Conservation (phyloP, 331 rosid genomes). For the Arachis monticola region DNA sequence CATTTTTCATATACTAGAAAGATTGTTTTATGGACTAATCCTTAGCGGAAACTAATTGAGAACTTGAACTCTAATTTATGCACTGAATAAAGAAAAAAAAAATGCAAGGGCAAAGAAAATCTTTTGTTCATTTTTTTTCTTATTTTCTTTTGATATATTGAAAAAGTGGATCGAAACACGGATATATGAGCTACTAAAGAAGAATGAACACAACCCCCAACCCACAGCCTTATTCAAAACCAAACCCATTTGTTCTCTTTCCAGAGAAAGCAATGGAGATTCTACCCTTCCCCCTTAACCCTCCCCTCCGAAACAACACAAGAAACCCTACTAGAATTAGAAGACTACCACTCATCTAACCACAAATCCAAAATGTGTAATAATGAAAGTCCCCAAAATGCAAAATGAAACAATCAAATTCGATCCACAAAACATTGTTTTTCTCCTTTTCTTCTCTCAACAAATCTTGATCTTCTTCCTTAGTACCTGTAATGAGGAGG, state of each 20-base stretch:
- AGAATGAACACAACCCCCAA: slow-evolving; percentile 48
- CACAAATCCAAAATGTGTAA: slow-evolving; percentile 10
- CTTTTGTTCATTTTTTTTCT: neutral
- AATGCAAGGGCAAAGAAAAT: neutral
- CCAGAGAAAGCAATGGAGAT: slow-evolving; percentile 45
- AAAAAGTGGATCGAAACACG: slow-evolving; percentile 35
- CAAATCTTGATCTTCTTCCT: slow-evolving; percentile 34
- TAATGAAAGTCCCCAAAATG: slow-evolving; percentile 1
- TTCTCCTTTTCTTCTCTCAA: neutral
- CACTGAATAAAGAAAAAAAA: too few species aligned
- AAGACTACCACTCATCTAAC: slow-evolving; percentile 42
- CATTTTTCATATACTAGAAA: neutral
- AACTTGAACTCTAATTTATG: neutral
- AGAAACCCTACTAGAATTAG: slow-evolving; percentile 31
- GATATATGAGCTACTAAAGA: neutral
- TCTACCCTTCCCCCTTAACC: slow-evolving; percentile 14
- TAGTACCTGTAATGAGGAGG: slow-evolving; percentile 88
- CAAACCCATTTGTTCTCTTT: slow-evolving; percentile 52
- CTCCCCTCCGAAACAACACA: slow-evolving; percentile 42
- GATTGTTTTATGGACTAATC: neutral
- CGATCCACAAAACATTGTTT: neutral
- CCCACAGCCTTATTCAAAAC: slow-evolving; percentile 48
- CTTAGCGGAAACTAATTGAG: neutral
- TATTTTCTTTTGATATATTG: slow-evolving; percentile 8
- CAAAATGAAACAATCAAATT: slow-evolving; percentile 39